Evolutionary conservation across 2,329 filamentous ascomycete species (phyloP).

Genomic region (Ceratocystis papillata): DNA sequence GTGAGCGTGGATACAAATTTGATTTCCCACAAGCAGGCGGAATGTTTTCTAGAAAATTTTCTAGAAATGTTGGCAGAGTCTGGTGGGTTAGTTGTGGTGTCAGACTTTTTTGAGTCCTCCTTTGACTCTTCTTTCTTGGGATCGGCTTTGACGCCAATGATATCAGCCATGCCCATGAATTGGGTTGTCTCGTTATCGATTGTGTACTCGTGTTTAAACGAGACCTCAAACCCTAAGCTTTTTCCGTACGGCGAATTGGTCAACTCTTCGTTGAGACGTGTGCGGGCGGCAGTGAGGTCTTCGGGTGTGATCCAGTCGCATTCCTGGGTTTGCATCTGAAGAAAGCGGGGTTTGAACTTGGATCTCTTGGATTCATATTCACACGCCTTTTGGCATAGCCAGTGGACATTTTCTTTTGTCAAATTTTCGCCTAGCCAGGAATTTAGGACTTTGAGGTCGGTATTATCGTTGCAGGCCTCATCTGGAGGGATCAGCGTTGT

Average conservation of each 20-base stretch:
- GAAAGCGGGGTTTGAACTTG: conserved; percentile 27
- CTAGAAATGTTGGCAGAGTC: not conserved
- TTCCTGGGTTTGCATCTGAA: conserved; percentile 28
- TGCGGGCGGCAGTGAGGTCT: conserved; percentile 26
- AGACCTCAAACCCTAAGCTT: conserved; percentile 11
- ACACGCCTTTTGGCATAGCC: conserved; percentile 29
- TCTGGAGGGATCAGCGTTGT: conserved; percentile 21
- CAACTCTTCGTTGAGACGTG: conserved; percentile 26
- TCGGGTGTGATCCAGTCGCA: conserved; percentile 28
- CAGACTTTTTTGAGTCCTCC: not conserved
- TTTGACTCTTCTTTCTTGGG: not conserved
- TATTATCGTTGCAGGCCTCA: not conserved
- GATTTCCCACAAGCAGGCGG: conserved; percentile 29
- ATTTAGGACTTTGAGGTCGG: not conserved
- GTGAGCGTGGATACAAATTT: conserved; percentile 29
- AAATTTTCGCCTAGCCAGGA: not conserved
- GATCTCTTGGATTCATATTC: conserved; percentile 27
- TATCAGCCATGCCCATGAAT: conserved; percentile 8
- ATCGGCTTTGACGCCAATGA: conserved; percentile 16
- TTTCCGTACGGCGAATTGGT: not conserved
- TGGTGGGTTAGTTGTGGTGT: not conserved
- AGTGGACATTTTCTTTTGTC: conserved; percentile 24
- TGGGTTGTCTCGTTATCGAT: not conserved
- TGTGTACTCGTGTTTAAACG: not conserved
- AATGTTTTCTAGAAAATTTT: not conserved